Base-by-base conservation (phyloP, 2,329 filamentous ascomycete genomes). In the Hymenoscyphus infarciens region DNA sequence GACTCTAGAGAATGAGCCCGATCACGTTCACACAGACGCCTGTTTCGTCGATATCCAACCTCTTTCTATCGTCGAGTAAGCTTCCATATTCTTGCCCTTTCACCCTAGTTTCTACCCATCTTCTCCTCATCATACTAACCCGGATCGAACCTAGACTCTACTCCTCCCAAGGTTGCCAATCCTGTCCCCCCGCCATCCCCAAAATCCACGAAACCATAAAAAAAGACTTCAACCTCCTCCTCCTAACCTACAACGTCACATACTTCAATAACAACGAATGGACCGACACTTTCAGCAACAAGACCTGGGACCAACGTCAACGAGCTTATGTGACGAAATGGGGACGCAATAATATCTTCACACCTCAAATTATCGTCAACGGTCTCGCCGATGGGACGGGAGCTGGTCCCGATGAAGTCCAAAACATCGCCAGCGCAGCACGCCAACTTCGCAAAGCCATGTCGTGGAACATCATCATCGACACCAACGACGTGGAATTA, bases 191-290 rank as follows among this genome's bases (percentile, higher is more conserved):
- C 1, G 70, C 74, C n/a, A 67, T 75, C 2, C 70, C 72, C 0
- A 67, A 62, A 22, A 74, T 76, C 57, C 74, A 72, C 39, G 68
- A 72, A 13, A 70, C 65, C 22, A 70, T 69, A 7, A 69, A 67
- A 38, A 62, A 70, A 6, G 57, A 59, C 29, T 72, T 71, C 3
- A 75, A 75, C 62, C 61, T 75, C 16, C 66, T 72, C 45, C 70
- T 75, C 7, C 67, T 76, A 15, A 75, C 71, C 7, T 76, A 74
- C 66, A 68, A 75, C 59, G 71, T 77, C 27, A 75, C 73, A 1
- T 61, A 74, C 59, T 77, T 75, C 57, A 72, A 76, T 61, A 71
- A 75, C 62, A 64, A 69, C 13, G 74, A 72, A 39, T 75, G 73
- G 74, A 71, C 72, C 54, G 75, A 76, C 58, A 74, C 71, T 1